Percentiles rank a stretch among this genome's conserved stretches.
phyloP scores from a whole-genome alignment of 805 yeast genomes.

The Sungouiozyma intestinalis region DNA sequence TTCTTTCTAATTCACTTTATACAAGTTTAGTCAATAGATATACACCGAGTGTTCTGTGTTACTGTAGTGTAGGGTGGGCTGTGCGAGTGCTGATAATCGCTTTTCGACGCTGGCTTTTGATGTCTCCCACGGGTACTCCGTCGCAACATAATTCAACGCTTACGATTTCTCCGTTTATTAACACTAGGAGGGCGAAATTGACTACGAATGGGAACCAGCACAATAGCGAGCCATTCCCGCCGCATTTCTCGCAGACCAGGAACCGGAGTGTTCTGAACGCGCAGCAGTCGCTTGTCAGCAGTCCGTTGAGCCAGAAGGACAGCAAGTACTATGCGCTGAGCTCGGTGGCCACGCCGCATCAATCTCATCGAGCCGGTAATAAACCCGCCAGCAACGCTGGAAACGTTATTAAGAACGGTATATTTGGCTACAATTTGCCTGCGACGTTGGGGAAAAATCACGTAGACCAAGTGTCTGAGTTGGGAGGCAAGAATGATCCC shows the following conservation, averaged over 20 bases:
- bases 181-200: constrained; percentile 22
- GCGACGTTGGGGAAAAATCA: constrained; percentile 24
- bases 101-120: constrained; percentile 8
- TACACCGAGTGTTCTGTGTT: no score
- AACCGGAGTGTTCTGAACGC: constrained; percentile 3
- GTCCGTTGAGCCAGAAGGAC: constrained; percentile 20
- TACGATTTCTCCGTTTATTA: constrained; percentile 59
- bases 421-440: constrained; percentile 23
- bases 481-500: not conserved
- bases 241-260: not conserved
- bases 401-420: constrained; percentile 11
- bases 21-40: no score
- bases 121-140: constrained; percentile 28
- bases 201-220: not conserved
- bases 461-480: constrained; percentile 5
- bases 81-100: no score
- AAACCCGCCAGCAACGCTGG: constrained; percentile 1
- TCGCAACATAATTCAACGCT: constrained; percentile 66
- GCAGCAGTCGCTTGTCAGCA: constrained; percentile 12
- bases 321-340: constrained; percentile 12
- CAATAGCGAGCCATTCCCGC: constrained; percentile 3
- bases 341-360: constrained; percentile 36
- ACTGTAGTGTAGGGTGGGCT: no score
- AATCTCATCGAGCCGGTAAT: constrained; percentile 13
- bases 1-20: no score